Base-by-base conservation (phyloP, 805 yeast genomes). In the Jamesozyma lodderae region DNA sequence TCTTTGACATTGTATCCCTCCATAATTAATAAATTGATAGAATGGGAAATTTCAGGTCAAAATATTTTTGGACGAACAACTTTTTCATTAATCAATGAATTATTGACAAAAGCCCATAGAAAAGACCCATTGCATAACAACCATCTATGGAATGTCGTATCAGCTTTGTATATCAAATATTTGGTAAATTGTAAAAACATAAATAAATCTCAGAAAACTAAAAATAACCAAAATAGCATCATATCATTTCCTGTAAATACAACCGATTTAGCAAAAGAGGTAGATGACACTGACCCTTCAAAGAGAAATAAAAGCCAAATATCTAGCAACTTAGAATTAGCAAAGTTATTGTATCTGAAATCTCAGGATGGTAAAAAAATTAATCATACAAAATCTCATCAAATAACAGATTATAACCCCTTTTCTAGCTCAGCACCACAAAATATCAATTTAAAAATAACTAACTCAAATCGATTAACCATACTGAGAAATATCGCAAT, bases 401-500 rank as follows among this genome's bases (percentile, higher is more conserved):
- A 24, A 10, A 11, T 18, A 15, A 15, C 4, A 6, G 9, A 17
- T 19, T 31, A 25, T 17, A 53, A 57, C 37, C 60, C 62, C 2
- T 56, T 53, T 40, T 16, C 33, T 4, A 36, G 17, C 7, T 36
- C 54, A 8, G 32, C 42, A 7, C 58, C 59, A 7, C 25, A 37
- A 4, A 32, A 41, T 9, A 41, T 48, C 8, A 35, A 34, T 8
- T 17, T 57, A 3, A 55, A 45, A 28, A 37, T 57, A 2, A 45
- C 48, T 2, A 45, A 46, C 6, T 37, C 34, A 8, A 57, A 56
- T 36, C 37, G 43, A 15, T 31, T 44, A 18, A 42, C 49, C 3
- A 55, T 57, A 3, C 27, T 57, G 8, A 46, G 49, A 41, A 56
- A 47, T 14, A 55, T 56, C 24, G 56, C 57, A 13, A 25, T 37